Base-by-base conservation (phyloP, 768 basidiomycete genomes). In the Pleurotus ostreatus region DNA sequence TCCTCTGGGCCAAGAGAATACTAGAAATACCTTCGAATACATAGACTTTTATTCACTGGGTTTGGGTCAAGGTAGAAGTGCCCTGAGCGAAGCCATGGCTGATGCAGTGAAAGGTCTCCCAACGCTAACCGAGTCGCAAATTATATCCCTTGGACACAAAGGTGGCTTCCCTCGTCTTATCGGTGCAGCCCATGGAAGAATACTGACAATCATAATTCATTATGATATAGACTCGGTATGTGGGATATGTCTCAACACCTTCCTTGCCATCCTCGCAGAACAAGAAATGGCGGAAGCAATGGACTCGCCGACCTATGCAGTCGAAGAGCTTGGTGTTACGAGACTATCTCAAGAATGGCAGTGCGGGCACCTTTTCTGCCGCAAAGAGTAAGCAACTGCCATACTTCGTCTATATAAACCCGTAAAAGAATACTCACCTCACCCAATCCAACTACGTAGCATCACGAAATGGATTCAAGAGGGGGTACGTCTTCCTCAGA, bases 281-380 rank as follows among this genome's bases (percentile, higher is more conserved):
- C 88, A 90, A 65, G 89, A 93, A 68, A 78, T 78, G 49, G 87
- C 88, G 0, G 63, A 72, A 20, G 90, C 77, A 5, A 87, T 92
- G 85, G 89, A 92, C 63, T 88, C 89, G 1, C 88, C 89, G 3
- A 87, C 89, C 7, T 79, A 86, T 58, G 79, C 88, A 13, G 60
- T 74, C n/a, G 85, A 89, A 59, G 78, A 83, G 38, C 68, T 88
- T 1, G 91, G 91, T 2, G 82, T 92, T 18, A 89, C 88, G 18
- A 79, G 74, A 60, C 70, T 93, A 6, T 67, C 72, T 55, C 65
- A 78, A 62, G 56, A 76, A 62, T 70, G 77, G 74, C 78, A 80
- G 58, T 82, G 84, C 60, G 78, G 82, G 3, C 90, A 93, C 65
- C 62, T 87, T n/a, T 92, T 92, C 63, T 92, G 90, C 66, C 79